phyloP scores from a whole-genome alignment of 2,329 filamentous ascomycete species.

The Lasiodiplodia theobromae region DNA sequence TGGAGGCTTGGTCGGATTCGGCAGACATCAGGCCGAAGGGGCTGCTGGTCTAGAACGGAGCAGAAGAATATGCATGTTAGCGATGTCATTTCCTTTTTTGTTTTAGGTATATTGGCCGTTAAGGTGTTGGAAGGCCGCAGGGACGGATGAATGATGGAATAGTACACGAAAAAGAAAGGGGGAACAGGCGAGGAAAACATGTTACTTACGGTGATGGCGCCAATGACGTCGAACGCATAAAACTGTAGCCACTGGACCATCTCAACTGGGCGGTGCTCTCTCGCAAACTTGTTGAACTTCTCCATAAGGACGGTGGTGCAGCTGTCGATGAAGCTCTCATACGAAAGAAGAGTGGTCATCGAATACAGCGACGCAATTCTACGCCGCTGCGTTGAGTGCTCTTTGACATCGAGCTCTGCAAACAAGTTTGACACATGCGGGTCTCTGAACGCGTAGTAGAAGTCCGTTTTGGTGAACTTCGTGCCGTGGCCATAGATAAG shows the following conservation, averaged over 20 bases:
- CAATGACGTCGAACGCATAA: conserved; percentile 52
- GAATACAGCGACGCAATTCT: conserved; percentile 41
- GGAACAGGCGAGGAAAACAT: not conserved
- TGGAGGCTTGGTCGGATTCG: conserved; percentile 37
- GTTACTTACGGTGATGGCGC: conserved; percentile 36
- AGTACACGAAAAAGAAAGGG: not conserved
- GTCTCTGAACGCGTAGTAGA: conserved; percentile 45
- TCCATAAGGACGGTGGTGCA: conserved; percentile 37
- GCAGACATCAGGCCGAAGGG: conserved; percentile 37
- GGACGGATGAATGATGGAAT: conserved; percentile 35
- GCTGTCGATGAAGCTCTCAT: conserved; percentile 37
- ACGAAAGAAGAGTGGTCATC: conserved; percentile 50
- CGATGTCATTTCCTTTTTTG: conserved; percentile 30
- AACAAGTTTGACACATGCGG: not conserved
- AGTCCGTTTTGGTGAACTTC: conserved; percentile 57
- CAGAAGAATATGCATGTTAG: conserved; percentile 32
- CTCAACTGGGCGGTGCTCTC: conserved; percentile 34
- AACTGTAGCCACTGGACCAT: conserved; percentile 41
- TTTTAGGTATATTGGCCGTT: no score
- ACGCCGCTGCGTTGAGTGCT: conserved; percentile 1
- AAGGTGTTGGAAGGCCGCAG: no score
- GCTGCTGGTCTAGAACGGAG: conserved; percentile 40
- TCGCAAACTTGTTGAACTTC: conserved; percentile 34
- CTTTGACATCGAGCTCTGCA: conserved; percentile 6
- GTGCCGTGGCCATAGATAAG: conserved; percentile 47